phyloP scores from a whole-genome alignment of 768 basidiomycete species.

The Cyclocybe aegerita region DNA sequence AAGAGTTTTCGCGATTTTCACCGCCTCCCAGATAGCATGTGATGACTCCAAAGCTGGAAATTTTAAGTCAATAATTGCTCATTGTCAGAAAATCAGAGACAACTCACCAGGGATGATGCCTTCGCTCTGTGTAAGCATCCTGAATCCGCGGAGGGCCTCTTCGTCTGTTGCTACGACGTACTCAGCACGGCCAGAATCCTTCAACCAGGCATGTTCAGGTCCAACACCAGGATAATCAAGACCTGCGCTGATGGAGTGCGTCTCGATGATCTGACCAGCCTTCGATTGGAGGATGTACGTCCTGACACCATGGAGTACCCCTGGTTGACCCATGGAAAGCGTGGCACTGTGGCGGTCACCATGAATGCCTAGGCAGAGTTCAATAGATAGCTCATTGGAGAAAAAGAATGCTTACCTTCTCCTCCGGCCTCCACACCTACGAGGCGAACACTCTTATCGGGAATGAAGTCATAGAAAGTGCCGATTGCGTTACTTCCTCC shows the following conservation, averaged over 20 bases:
- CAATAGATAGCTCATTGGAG: constrained; percentile 1
- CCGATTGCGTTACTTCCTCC: constrained; percentile 98
- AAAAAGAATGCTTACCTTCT: constrained; percentile 61
- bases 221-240: constrained; percentile 97
- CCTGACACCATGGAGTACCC: constrained; percentile 93
- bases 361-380: constrained; percentile 58
- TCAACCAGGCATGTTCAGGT: constrained; percentile 97
- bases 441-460: constrained; percentile 79
- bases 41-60: constrained; percentile 84
- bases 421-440: constrained; percentile 98
- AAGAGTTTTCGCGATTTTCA: constrained; percentile 80
- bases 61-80: background rate
- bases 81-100: background rate
- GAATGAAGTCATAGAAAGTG: constrained; percentile 95
- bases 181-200: constrained; percentile 91
- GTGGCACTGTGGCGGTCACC: constrained; percentile 92
- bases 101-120: constrained; percentile 91
- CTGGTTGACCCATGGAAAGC: constrained; percentile 85
- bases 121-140: constrained; percentile 87
- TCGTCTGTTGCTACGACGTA: constrained; percentile 94
- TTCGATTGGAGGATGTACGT: constrained; percentile 92
- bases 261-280: constrained; percentile 93
- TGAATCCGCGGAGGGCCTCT: constrained; percentile 89
- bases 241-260: constrained; percentile 95
- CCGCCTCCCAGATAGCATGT: constrained; percentile 93